Base-by-base conservation (phyloP, 1,284 basidiomycete species). In the Ceratobasidium sp. region DNA sequence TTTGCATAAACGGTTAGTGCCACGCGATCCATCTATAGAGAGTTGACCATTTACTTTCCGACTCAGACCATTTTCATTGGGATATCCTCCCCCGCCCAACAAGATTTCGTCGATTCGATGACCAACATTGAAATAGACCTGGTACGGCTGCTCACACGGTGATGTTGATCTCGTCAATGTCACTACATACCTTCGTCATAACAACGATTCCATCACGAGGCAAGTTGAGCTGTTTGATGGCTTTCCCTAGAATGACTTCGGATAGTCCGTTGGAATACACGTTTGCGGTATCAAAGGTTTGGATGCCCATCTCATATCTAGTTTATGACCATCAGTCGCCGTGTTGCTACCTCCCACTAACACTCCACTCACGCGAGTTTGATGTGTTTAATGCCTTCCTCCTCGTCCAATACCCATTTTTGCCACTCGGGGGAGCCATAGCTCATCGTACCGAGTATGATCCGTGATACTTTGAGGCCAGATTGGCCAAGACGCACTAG, bases 201-300 rank as follows among this genome's bases (percentile, higher is more conserved):
- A 74, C 70, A 2, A 74, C 73, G 22, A 74, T 71, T 40, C 72
- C 72, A 17, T 74, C 72, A 49, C 73, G 62, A 0, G 71, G 71
- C 7, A 73, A 20, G 29, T 72, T 60, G 45, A 54, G 70, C 62
- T 73, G 43, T 45, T 73, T 73, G 60, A 73, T 72, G 7, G 73
- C 73, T 43, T 72, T 73, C 10, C 71, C 73, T n/a, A 71, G 60
- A 31, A 73, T 69, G 5, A 68, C 54, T 55, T 73, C 71, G 13
- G 69, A 70, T 22, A 68, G 31, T 17, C 69, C 69, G 17, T 68
- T 68, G 17, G 53, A 57, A 34, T 70, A 71, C 7, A 50, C 65
- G 29, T 72, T 70, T 12, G 71, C 62, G 7, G 71, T 70, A 58
- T 72, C 71, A 34, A 71, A 69, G 2, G 71, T 69, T 40, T 71